Evolutionary conservation across 2,329 filamentous ascomycete species (phyloP), one percentile per base, ranked within the genome.

Genomic region (Diaporthe sp.): DNA sequence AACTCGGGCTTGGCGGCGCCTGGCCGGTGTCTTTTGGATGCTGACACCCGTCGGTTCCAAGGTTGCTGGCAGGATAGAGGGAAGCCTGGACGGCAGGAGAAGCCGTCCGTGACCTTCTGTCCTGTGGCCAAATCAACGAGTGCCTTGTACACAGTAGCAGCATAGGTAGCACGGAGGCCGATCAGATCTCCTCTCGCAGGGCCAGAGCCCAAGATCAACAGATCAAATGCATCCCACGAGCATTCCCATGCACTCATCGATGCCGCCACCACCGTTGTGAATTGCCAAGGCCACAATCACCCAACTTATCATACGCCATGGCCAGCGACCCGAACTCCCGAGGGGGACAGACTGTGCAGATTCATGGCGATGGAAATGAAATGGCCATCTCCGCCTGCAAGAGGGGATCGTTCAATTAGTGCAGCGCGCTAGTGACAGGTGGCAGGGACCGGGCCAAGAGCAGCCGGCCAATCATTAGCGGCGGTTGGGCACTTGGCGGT

Each of bases 111-210:
- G 34, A 37, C 65, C 65, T 69, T 28, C 13, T 69, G 15, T 8
- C 13, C 65, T 28, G 65, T 39, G 46, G 17, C 34, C 65, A 28
- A 19, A 19, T 46, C 25, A 34, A 34, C 10, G 61, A 31, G 61
- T 31, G 42, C 42, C 59, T 46, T 69, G 65, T 55, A 69, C 46
- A 69, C 49, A 69, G 46, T 69, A 19, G 49, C 49, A 25, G 46
- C 46, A 17, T 15, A 28, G 31, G 65, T 55, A 55, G 65, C 65
- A 55, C 65, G 65, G 65, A 69, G 65, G 65, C 65, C 65, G 65
- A 69, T 69, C 65, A 69, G 65, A 69, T 69, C 65, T 69, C 65
- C 46, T 69, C 34, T 69, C 22, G 65, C 49, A 69, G 46, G 46
- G 49, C 49, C n/a, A 39, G 65, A 69, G 34, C 42, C 42, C 46